Evolutionary conservation across 1,284 basidiomycete species (phyloP).

Genomic region (Melampsora americana): DNA sequence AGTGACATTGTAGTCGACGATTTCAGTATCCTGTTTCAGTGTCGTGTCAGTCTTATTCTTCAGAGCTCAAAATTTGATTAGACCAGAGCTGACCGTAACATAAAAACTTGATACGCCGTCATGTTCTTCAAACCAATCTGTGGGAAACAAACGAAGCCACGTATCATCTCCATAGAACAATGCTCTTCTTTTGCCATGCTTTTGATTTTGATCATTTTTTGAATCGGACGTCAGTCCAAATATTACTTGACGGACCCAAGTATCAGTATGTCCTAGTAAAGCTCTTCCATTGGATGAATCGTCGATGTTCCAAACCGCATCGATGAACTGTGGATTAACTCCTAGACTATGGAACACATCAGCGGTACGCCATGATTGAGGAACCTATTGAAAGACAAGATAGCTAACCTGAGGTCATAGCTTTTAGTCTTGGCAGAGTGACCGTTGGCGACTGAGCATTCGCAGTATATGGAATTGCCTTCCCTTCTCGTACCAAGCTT

Average conservation of each 20-base stretch:
- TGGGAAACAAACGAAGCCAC: constrained; percentile 48
- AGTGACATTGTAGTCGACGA: constrained; percentile 48
- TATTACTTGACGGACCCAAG: constrained; percentile 45
- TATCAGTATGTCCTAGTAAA: constrained; percentile 46
- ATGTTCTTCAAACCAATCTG: constrained; percentile 45
- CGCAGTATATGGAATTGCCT: constrained; percentile 46
- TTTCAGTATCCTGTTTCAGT: constrained; percentile 46
- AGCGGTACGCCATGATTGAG: not conserved
- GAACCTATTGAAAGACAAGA: not conserved
- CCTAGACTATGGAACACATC: not conserved
- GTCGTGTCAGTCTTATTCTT: not conserved
- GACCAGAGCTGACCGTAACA: constrained; percentile 45
- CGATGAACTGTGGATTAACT: constrained; percentile 48
- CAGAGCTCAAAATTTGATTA: not conserved
- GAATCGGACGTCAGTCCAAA: constrained; percentile 23
- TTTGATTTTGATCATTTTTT: constrained; percentile 16
- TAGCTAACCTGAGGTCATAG: constrained; percentile 47
- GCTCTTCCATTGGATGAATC: constrained; percentile 34
- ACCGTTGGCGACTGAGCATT: constrained; percentile 49
- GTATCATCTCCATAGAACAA: constrained; percentile 49
- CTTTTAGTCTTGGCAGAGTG: constrained; percentile 48
- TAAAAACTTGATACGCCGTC: constrained; percentile 49
- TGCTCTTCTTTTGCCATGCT: constrained; percentile 9
- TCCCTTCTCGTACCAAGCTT: constrained; percentile 45
- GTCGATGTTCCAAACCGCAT: constrained; percentile 48